A percentile compares a stretch with the other conserved stretches of the same genome.
phyloP scores from a whole-genome alignment of 2,329 filamentous ascomycete species.

The Cercospora brassicicola region DNA sequence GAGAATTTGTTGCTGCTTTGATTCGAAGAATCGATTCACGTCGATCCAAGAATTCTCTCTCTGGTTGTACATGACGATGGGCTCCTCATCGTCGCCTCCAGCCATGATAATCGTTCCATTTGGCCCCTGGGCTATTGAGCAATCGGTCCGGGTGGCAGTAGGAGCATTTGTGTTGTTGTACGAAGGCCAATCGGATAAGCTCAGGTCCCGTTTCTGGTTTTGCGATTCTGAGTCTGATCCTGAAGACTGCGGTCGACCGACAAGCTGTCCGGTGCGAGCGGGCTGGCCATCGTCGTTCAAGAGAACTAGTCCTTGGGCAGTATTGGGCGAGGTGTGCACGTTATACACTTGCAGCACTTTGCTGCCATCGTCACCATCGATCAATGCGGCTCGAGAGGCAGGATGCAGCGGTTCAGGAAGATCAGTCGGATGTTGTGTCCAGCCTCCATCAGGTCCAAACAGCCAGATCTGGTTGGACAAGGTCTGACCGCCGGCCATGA shows the following conservation, averaged over 20 bases:
- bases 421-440: conserved; percentile 66
- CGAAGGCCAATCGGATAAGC: conserved; percentile 66
- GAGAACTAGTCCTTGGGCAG: conserved; percentile 69
- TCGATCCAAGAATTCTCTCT: conserved; percentile 77
- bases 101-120: conserved; percentile 72
- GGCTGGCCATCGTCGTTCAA: conserved; percentile 59
- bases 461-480: conserved; percentile 69
- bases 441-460: conserved; percentile 65
- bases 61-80: conserved; percentile 75
- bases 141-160: conserved; percentile 62
- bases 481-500: conserved; percentile 71
- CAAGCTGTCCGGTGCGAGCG: conserved; percentile 50
- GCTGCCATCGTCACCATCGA: conserved; percentile 73
- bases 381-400: conserved; percentile 54
- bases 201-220: conserved; percentile 56
- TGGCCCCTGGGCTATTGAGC: conserved; percentile 67
- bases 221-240: conserved; percentile 32
- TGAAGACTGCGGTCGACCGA: conserved; percentile 39
- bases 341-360: conserved; percentile 79
- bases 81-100: conserved; percentile 68
- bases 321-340: conserved; percentile 70
- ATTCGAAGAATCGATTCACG: conserved; percentile 62
- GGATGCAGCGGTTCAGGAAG: conserved; percentile 52
- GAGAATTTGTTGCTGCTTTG: conserved; percentile 41
- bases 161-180: conserved; percentile 79